phyloP scores from a whole-genome alignment of 164 flowering plant species.

The Nelumbo lutea region DNA sequence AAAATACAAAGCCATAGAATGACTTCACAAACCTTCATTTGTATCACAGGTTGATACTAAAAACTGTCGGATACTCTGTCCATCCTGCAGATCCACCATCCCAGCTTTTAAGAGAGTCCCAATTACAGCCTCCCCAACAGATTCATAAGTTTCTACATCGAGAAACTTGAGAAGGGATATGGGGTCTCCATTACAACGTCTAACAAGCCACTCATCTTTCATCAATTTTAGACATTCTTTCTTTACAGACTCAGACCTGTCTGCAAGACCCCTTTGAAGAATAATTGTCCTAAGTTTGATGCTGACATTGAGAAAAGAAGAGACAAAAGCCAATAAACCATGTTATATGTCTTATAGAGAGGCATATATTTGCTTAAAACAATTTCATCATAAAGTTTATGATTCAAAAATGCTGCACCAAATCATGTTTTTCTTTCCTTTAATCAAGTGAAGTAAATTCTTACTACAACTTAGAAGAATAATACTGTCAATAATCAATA shows the following conservation, averaged over 20 bases:
- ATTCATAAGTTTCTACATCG: constrained; percentile 97
- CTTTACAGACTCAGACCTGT: constrained; percentile 65
- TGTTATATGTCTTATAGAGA: neutral
- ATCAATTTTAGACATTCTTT: constrained; percentile 77
- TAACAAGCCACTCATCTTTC: constrained; percentile 85
- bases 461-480: neutral
- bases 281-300: constrained; percentile 77
- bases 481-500: neutral
- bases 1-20: neutral
- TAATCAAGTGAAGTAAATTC: neutral
- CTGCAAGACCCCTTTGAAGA: constrained; percentile 92
- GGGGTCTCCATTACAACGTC: constrained; percentile 74
- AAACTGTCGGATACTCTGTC: constrained; percentile 46
- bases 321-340: constrained; percentile 3
- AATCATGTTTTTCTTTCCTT: neutral
- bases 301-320: constrained; percentile 32
- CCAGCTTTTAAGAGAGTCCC: constrained; percentile 57
- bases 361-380: neutral
- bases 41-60: constrained; percentile 21
- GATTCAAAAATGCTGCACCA: neutral
- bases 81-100: constrained; percentile 43
- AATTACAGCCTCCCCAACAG: constrained; percentile 81
- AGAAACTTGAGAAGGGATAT: constrained; percentile 78
- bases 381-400: no score
- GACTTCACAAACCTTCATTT: constrained; percentile 47